Percentiles rank a stretch among this genome's conserved stretches.
These are phyloP conservation scores for Malassezia slooffiae DNA, from an alignment of 1,284 basidiomycete species.

Conservation along the genomic window DNA sequence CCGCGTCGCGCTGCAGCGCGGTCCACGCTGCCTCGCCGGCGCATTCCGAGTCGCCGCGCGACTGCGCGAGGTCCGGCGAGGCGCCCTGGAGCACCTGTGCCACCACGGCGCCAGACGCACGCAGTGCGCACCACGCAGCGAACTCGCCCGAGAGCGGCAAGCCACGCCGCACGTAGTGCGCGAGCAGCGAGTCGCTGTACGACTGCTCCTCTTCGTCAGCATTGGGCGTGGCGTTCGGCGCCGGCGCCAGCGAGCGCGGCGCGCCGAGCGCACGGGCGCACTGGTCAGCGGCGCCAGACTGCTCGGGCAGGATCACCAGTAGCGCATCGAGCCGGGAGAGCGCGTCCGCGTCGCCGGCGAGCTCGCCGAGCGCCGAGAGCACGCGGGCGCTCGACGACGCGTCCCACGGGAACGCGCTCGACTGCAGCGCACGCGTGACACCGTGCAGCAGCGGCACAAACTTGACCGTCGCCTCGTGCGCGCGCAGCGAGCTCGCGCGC, in stretches of 20 bases:
- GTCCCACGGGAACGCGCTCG: conserved; percentile 64
- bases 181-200: conserved; percentile 54
- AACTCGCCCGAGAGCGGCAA: conserved; percentile 76
- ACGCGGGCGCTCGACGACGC: conserved; percentile 58
- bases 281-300: conserved; percentile 49
- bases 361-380: conserved; percentile 55
- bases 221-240: conserved; percentile 15
- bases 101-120: conserved; percentile 69
- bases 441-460: conserved; percentile 72
- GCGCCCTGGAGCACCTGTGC: conserved; percentile 57
- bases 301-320: conserved; percentile 47
- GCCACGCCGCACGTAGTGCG: conserved; percentile 63
- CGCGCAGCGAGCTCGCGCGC: not conserved
- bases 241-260: conserved; percentile 18
- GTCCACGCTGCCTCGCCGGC: conserved; percentile 57
- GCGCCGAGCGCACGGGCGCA: conserved; percentile 24
- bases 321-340: conserved; percentile 50
- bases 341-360: conserved; percentile 55
- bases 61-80: not conserved
- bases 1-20: conserved; percentile 74
- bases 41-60: not conserved
- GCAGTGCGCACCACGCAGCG: conserved; percentile 70
- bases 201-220: conserved; percentile 21
- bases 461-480: conserved; percentile 4
- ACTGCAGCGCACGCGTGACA: conserved; percentile 70